Evolutionary conservation across 176 grass and related monocot species (phyloP), one percentile per base, ranked within the genome.

Genomic region (Luzula sylvatica): DNA sequence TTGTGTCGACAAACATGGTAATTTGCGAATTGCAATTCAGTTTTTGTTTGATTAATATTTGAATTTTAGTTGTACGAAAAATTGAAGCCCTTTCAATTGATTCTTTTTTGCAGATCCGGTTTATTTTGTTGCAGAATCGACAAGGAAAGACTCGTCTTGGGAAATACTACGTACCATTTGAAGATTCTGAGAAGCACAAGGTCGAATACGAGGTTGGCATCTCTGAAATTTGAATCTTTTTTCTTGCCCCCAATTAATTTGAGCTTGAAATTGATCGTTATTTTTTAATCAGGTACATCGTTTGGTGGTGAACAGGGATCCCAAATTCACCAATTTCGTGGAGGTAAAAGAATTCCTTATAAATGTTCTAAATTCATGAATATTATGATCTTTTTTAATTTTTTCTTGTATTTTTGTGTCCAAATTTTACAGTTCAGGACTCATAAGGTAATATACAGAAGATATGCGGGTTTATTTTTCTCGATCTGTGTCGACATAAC

Each of bases 171-270:
- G 78, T 98, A 30, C 86, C 93, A 20, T 75, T 98, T 30, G 93
- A 99, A 58, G 93, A 99, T 26, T 99, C 93, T 1, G 93, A 99
- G 93, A 99, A 99, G 86, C 86, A 92, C 72, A 99, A 99, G 78
- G 86, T 99, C 57, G 93, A 99, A 69, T 83, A 83, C 56, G 93
- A 99, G 93, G 93, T 99, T 20, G 23, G 22, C 11, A 16, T 19
- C 11, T 55, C 18, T 42, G 11, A 38, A 38, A 43, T 3, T n/a
- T 42, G 35, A 11, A 8, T 11, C 14, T 58, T 35, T 64, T 35
- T 35, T 35, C 7, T 35, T 35, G 3, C 42, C 11, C 5, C 30
- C 9, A 7, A 4, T 3, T 7, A 3, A 29, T 32, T 28, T 35
- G 30, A 35, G 30, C 30, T 35, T 35, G 7, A 35, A 35, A 35